Evolutionary conservation across 1,284 basidiomycete species (phyloP).

Genomic region (Leccinum angustisporum): DNA sequence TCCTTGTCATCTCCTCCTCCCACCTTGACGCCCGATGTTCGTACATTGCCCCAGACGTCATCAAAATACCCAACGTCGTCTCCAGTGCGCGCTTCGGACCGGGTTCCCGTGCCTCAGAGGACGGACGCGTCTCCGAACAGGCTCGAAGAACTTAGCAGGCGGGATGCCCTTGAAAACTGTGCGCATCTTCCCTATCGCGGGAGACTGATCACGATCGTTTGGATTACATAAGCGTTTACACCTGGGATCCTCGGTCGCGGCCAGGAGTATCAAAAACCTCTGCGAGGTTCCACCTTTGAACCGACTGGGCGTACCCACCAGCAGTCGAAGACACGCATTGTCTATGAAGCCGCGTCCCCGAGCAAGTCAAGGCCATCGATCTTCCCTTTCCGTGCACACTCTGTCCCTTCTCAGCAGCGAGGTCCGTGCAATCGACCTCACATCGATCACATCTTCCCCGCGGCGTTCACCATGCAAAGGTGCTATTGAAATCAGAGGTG

Average conservation of each 20-base stretch:
- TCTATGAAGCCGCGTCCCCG: slow-evolving; percentile 23
- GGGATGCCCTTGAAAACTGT: slow-evolving; percentile 38
- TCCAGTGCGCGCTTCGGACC: too few relatives aligned
- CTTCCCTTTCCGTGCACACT: slow-evolving; percentile 29
- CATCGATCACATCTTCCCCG: slow-evolving; percentile 27
- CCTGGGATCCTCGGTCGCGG: slow-evolving; percentile 4
- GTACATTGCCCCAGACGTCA: too few relatives aligned
- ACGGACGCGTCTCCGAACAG: too few relatives aligned
- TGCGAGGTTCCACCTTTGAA: slow-evolving; percentile 16
- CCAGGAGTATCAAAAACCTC: slow-evolving; percentile 13
- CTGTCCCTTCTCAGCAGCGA: slow-evolving; percentile 26
- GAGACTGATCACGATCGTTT: neutral
- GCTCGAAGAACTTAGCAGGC: slow-evolving; percentile 29
- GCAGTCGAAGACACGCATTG: slow-evolving; percentile 13
- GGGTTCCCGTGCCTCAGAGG: too few relatives aligned
- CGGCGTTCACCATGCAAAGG: slow-evolving; percentile 26
- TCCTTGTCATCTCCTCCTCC: too few relatives aligned
- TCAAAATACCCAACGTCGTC: too few relatives aligned
- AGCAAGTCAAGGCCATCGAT: slow-evolving; percentile 12
- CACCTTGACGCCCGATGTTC: too few relatives aligned
- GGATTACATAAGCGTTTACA: slow-evolving; percentile 1
- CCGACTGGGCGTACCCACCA: too few relatives aligned
- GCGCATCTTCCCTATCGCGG: too few relatives aligned
- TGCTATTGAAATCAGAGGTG: slow-evolving; percentile 27
- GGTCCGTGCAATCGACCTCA: slow-evolving; percentile 21